Evolutionary conservation across 495 filamentous ascomycete genomes (phyloP), one percentile per base, ranked within the genome.

Genomic region (Astrothelium macrocarpum): DNA sequence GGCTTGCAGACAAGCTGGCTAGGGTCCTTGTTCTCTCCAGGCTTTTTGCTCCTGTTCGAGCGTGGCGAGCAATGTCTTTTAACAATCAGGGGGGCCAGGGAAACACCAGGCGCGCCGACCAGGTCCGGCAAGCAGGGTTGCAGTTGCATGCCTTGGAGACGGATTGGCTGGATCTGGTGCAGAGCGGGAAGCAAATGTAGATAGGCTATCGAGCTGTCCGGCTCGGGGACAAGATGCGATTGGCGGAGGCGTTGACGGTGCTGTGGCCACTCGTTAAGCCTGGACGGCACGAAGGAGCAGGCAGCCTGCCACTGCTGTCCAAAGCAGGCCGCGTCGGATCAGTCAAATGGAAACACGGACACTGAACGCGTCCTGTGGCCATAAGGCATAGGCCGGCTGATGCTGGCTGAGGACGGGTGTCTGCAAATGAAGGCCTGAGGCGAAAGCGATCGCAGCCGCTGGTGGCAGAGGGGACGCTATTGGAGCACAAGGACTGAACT

Each of bases 291-390:
- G 49, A 56, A 56, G 49, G 49, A 56, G 49, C 49, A 56, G 23
- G 7, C 49, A 28, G 49, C 49, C 49, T 49, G 14, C 45, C 45
- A 20, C 20, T 18, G 45, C 45, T 20, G 11, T 49, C 45, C 45
- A 49, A 14, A 56, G 25, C 49, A 3, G 3, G 49, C 49, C 49
- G 49, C 49, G 49, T 56, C 49, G 23, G 49, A 5, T 26, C 4
- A 56, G 49, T 28, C 25, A 56, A 56, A 56, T 56, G 49, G 49
- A 56, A 56, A 56, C 49, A 56, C 49, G 49, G 49, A 56, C 34
- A 39, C 34, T 39, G 5, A 14, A 39, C 49, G 49, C 25, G 43
- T 49, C n/a, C 9, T 20, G 10, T 11, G 18, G 49, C 49, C n/a
- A 16, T 16, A 29, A 29, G 29, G 49, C 49, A 56, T 5, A 26